Base-by-base conservation (phyloP, 2,329 filamentous ascomycete genomes). In the Clonostachys solani region DNA sequence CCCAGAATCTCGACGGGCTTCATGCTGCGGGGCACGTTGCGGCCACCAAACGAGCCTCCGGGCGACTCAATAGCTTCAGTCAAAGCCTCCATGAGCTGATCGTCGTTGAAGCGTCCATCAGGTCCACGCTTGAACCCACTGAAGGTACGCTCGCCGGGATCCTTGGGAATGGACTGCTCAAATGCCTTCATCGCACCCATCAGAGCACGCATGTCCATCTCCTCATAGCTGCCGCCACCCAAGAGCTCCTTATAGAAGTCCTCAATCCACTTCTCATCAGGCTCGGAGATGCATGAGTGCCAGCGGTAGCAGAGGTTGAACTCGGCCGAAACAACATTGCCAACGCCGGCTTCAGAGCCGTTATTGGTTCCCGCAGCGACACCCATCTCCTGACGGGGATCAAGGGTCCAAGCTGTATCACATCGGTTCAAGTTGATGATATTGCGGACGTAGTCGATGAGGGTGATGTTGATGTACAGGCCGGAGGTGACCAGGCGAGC, bases 291-390 rank as follows among this genome's bases (percentile, higher is more conserved):
- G 55, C 86, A 84, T 4, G 88, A 89, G 69, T 95, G 89, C 89
- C 89, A 95, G 52, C 89, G 78, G 64, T 95, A 95, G 54, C 87
- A 86, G 10, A 95, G 75, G 60, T 94, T 95, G 74, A 95, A 95
- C 68, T 95, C 90, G 5, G 87, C 88, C 0, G 88, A 92, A 6
- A 92, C 88, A 53, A 87, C 83, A 58, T 94, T 95, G 44, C 90
- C 90, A 0, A 87, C 81, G 40, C 88, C 90, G 19, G 83, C 76
- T 41, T 87, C 81, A 0, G 86, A 80, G 1, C 80, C 78, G 3
- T 77, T 64, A 33, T 74, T 73, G 9, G 74, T 83, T 52, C 73
- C 75, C 0, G 64, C 69, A 4, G 73, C 65, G 2, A 75, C 75
- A 37, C 78, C 83, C 64, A 84, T 86, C 54, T 87, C 81, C 12